Percentiles rank a stretch among this genome's conserved stretches.
Evolutionary conservation across 2,329 filamentous ascomycete species (phyloP).

Genomic region (Exophiala aquamarina): DNA sequence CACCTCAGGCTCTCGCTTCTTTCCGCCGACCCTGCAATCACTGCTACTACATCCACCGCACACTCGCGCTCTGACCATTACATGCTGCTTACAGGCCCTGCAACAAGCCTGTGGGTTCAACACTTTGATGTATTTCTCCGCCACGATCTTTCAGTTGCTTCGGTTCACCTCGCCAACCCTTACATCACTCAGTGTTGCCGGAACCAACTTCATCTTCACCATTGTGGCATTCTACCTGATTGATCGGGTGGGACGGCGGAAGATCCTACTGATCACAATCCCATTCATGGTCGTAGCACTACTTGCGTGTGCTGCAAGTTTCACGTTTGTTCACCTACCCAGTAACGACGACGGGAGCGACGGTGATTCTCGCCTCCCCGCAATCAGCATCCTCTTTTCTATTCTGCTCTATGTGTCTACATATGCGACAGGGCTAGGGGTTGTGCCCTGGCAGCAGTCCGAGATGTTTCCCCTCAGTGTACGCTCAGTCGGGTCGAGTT

Average conservation of each 20-base stretch:
- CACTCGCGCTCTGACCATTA: conserved; percentile 72
- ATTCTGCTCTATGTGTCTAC: conserved; percentile 82
- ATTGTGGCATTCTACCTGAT: conserved; percentile 73
- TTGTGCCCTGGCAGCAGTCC: conserved; percentile 94
- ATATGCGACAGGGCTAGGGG: conserved; percentile 85
- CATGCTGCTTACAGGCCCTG: conserved; percentile 80
- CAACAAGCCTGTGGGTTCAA: conserved; percentile 93
- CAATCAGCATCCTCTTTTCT: conserved; percentile 65
- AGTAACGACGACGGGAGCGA: conserved; percentile 24
- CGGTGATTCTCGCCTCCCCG: conserved; percentile 42
- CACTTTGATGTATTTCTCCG: conserved; percentile 88
- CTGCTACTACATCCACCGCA: conserved; percentile 29
- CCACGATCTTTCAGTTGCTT: conserved; percentile 75
- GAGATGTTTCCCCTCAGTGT: conserved; percentile 76
- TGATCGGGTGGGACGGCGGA: conserved; percentile 74
- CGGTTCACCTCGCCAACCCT: conserved; percentile 77
- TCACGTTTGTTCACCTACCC: conserved; percentile 60
- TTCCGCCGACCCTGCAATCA: conserved; percentile 38
- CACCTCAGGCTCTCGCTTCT: conserved; percentile 16
- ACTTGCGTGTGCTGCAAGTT: conserved; percentile 68
- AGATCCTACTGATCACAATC: conserved; percentile 78
- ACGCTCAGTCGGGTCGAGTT: conserved; percentile 61
- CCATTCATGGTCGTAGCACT: conserved; percentile 80
- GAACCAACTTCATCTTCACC: conserved; percentile 81
- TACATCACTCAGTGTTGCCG: conserved; percentile 75